Percentiles rank a stretch among this genome's conserved stretches.
Evolutionary conservation across 148 eudicot species (phyloP).

Genomic region (Persicaria tinctoria): DNA sequence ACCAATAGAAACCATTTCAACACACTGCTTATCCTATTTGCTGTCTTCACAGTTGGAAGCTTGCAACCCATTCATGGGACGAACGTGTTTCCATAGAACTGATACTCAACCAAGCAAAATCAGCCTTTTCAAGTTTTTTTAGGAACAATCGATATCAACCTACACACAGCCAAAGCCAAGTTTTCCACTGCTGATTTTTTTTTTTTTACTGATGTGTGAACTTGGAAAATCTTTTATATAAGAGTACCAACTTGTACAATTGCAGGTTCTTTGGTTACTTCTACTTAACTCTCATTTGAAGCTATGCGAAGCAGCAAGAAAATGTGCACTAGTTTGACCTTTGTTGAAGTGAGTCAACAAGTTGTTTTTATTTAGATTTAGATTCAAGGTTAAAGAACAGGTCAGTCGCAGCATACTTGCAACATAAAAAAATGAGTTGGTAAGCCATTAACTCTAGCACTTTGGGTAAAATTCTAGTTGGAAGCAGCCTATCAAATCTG

Average conservation of each 20-base stretch:
- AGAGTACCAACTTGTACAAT: background rate
- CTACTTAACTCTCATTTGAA: background rate
- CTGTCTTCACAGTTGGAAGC: background rate
- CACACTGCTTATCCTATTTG: background rate
- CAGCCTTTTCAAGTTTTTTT: background rate
- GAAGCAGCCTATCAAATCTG: background rate
- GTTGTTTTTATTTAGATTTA: background rate
- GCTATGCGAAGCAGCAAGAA: background rate
- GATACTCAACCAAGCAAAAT: conserved; percentile 3
- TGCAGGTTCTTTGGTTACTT: background rate
- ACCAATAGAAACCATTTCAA: background rate
- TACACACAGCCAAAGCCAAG: background rate
- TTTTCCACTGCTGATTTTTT: background rate
- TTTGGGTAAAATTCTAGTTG: background rate
- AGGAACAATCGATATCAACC: background rate
- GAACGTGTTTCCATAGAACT: background rate
- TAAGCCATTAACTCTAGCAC: background rate
- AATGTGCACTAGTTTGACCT: background rate
- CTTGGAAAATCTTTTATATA: background rate
- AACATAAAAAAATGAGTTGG: background rate
- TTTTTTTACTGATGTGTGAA: background rate
- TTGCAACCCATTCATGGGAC: background rate
- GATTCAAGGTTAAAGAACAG: background rate
- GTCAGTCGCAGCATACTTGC: background rate
- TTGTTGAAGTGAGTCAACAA: background rate